Evolutionary conservation across 306 rosid genomes (phyloP), one percentile per base, ranked within the genome.

Genomic region (Vigna reflexopilosa): DNA sequence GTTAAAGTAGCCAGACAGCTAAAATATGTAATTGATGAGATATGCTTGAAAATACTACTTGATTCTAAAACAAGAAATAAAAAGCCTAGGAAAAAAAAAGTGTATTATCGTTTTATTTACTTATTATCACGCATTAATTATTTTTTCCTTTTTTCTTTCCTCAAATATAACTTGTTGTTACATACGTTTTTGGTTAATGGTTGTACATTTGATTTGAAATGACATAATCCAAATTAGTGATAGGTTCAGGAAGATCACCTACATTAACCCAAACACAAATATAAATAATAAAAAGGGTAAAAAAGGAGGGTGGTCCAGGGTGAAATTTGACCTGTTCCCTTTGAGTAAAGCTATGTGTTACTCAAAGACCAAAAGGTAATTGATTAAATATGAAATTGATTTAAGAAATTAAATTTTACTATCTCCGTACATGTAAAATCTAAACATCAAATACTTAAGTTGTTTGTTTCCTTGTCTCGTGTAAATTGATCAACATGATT

Each of bases 271-370:
- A 26, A 20, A 54, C 63, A 44, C 50, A 59, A 58, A 70, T 34
- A 34, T 34, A 34, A 34, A 34, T 34, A 2, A 5, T 30, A 22
- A 36, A 50, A 7, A 1, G 2, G 15, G 20, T 5, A 36, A 26
- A 42, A 56, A 47, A 64, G 49, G 24, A 66, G 28, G 76, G 3
- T 44, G 73, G 73, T 62, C 50, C 64, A 14, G 17, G 19, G 73
- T 47, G 48, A 51, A 68, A 15, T 75, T 69, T 58, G 74, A 63
- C 45, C 7, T 70, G 26, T 82, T 30, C 63, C 74, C 77, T 56
- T 83, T 55, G 87, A 75, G 87, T 84, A 70, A 80, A 80, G 76
- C 9, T 55, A 75, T 58, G 38, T 61, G 72, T 63, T 70, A 76
- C 79, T 84, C 13, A 9, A 42, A 40, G 9, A 42, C 13, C 47